Conservation (phyloP, 805 yeast species). For the Komagataella phaffii region DNA sequence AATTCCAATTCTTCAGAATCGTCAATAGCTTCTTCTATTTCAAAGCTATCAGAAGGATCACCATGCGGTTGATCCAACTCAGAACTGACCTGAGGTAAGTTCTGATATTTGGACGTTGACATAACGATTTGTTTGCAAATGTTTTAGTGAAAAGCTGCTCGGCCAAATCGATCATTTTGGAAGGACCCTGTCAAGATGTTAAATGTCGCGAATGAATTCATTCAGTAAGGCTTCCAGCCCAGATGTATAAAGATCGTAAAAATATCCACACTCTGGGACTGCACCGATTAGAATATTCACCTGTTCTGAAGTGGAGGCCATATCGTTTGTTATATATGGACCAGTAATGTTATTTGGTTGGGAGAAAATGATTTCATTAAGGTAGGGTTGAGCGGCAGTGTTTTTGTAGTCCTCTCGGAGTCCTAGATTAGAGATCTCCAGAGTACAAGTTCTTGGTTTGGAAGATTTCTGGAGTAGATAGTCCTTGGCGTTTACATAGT, state of each 20-base stretch:
- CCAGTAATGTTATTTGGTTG: background rate
- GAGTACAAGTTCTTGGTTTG: background rate
- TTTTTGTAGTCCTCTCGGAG: background rate
- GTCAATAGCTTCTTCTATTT: background rate
- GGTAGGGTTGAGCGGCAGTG: background rate
- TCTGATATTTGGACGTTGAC: background rate
- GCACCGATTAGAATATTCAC: background rate
- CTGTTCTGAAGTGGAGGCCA: background rate
- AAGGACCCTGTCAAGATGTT: background rate
- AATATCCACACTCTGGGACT: background rate
- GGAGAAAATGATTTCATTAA: background rate
- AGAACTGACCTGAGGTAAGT: background rate
- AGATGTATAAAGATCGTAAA: background rate
- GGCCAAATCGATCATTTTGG: background rate
- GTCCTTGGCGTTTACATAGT: background rate
- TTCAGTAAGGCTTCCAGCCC: background rate
- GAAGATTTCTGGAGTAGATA: background rate
- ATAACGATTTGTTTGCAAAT: background rate
- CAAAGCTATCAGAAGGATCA: background rate
- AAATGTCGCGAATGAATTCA: background rate
- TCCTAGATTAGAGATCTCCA: background rate
- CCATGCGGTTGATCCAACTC: background rate
- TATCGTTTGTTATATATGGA: background rate
- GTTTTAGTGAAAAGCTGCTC: background rate
- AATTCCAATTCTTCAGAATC: background rate